Percentiles rank a stretch among this genome's conserved stretches.
phyloP scores from a whole-genome alignment of 257 asterid genomes.

The Capsicum chinense region DNA sequence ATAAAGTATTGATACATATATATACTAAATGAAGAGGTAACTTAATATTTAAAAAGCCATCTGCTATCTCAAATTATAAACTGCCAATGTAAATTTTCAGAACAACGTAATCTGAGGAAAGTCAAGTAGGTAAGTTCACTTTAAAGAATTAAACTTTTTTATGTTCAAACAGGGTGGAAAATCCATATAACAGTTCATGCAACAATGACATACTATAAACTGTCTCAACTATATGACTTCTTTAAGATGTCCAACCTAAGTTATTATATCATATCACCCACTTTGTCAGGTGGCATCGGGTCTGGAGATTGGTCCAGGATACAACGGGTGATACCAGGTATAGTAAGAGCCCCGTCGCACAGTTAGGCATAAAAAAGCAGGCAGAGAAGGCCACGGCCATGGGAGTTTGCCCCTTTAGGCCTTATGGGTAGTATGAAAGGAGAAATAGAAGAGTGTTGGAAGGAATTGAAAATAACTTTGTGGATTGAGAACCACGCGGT shows the following conservation, averaged over 20 bases:
- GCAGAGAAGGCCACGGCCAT: neutral
- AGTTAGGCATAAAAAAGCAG: neutral
- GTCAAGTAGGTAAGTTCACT: neutral
- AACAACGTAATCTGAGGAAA: neutral
- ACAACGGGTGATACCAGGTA: neutral
- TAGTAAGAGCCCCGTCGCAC: neutral
- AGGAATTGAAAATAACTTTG: slow-evolving; percentile 14
- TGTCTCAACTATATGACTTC: neutral
- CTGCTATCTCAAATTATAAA: neutral
- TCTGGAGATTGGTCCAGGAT: neutral
- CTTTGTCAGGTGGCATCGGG: neutral
- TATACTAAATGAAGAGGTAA: neutral
- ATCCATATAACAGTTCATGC: neutral
- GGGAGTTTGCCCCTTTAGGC: neutral
- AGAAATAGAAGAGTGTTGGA: neutral
- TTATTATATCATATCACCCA: neutral
- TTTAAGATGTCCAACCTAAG: neutral
- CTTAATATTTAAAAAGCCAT: neutral
- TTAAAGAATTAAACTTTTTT: slow-evolving; percentile 4
- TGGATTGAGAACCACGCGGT: neutral
- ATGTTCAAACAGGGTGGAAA: neutral
- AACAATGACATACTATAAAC: slow-evolving; percentile 3
- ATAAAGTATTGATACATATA: neutral
- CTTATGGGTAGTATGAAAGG: slow-evolving; percentile 10
- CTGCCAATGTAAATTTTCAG: neutral